Conservation (phyloP, 441 rosid species). For the Adansonia grandidieri region DNA sequence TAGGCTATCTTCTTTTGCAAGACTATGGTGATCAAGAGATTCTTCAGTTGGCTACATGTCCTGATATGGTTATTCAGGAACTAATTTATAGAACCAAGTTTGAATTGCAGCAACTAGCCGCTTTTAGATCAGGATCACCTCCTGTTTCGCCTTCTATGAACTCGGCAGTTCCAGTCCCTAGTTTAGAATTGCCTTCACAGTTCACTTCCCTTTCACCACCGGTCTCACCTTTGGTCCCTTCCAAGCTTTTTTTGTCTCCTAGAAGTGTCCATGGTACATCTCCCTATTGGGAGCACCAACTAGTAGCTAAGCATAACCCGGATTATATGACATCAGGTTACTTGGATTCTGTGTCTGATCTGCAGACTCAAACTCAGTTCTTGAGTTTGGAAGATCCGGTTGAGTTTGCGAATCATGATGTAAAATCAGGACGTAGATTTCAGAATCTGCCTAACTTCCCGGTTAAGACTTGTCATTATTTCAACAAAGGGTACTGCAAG, state of each 20-base stretch:
- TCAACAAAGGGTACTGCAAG: slow-evolving; percentile 69
- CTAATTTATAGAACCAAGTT: slow-evolving; percentile 50
- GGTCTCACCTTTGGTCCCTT: slow-evolving; percentile 30
- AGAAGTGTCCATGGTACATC: slow-evolving; percentile 31
- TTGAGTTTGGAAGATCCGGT: slow-evolving; percentile 53
- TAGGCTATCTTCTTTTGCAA: slow-evolving; percentile 58
- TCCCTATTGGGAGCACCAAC: slow-evolving; percentile 42
- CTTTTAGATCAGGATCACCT: slow-evolving; percentile 33
- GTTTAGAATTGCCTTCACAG: slow-evolving; percentile 32
- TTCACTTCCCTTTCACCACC: slow-evolving; percentile 35
- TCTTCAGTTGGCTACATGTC: slow-evolving; percentile 48
- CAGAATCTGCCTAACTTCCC: slow-evolving; percentile 41
- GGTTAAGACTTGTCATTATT: slow-evolving; percentile 59
- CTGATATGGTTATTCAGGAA: slow-evolving; percentile 55
- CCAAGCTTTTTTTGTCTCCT: slow-evolving; percentile 33
- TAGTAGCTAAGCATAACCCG: slow-evolving; percentile 31
- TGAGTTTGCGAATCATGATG: slow-evolving; percentile 34
- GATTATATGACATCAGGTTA: slow-evolving; percentile 38
- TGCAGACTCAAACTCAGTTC: slow-evolving; percentile 43
- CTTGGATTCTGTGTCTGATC: slow-evolving; percentile 41
- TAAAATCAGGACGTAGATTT: slow-evolving; percentile 36
- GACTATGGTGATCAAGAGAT: slow-evolving; percentile 51
- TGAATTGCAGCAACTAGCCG: slow-evolving; percentile 45
- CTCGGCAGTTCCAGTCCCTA: slow-evolving; percentile 18
- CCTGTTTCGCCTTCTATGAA: slow-evolving; percentile 45